Percentiles rank a stretch among this genome's conserved stretches.
These are phyloP conservation scores for Neolentinus lepideus DNA, from an alignment of 1,284 basidiomycete species.

Conservation along the genomic window DNA sequence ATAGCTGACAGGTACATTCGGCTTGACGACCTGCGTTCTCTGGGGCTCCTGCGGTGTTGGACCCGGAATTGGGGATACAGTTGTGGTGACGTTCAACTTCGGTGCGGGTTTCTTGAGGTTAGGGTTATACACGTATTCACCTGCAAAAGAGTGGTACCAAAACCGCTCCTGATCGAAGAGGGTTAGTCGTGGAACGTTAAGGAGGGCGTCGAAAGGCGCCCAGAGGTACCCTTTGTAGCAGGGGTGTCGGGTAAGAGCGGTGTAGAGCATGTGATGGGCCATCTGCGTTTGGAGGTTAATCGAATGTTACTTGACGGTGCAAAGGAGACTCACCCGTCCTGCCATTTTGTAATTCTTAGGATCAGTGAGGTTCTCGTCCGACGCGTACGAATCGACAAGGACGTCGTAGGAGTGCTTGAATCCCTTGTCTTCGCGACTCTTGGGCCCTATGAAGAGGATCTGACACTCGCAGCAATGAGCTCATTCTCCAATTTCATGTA, in stretches of 20 bases:
- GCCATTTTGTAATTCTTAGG: conserved; percentile 33
- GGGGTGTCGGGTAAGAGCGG: conserved; percentile 32
- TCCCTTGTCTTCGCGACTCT: conserved; percentile 38
- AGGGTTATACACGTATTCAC: conserved; percentile 31
- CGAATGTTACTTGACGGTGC: background rate
- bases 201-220: conserved; percentile 42
- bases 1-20: background rate
- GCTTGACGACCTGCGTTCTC: background rate
- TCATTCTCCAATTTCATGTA: background rate
- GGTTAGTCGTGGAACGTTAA: conserved; percentile 41
- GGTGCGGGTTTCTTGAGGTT: conserved; percentile 14
- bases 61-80: background rate
- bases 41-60: background rate
- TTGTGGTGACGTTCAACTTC: background rate
- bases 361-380: conserved; percentile 31
- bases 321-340: conserved; percentile 27
- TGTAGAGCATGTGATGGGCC: conserved; percentile 49
- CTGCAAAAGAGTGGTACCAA: conserved; percentile 46
- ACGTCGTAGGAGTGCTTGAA: conserved; percentile 43
- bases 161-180: conserved; percentile 35
- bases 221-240: conserved; percentile 46
- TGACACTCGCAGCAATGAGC: conserved; percentile 12
- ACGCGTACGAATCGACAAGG: conserved; percentile 37
- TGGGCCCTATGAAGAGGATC: conserved; percentile 44
- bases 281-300: conserved; percentile 20